These are phyloP conservation scores for Malassezia slooffiae DNA, from an alignment of 1,284 basidiomycete genomes.

Conservation along the genomic window DNA sequence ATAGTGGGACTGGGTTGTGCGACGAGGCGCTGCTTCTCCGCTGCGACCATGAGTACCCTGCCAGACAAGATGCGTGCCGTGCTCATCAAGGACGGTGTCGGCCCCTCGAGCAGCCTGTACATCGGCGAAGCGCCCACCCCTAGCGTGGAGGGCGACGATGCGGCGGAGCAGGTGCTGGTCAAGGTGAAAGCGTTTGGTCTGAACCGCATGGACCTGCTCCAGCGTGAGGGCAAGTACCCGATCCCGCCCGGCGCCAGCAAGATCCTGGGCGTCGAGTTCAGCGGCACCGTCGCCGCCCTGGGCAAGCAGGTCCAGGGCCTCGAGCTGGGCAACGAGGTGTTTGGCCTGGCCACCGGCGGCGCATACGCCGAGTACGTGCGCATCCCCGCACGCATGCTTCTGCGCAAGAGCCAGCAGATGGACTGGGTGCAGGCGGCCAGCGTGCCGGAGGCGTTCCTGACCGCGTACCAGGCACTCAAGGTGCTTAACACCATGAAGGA, in stretches of 20 bases:
- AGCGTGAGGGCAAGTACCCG: slow-evolving; percentile 50
- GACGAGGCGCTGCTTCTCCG: no score
- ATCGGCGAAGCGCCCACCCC: slow-evolving; percentile 60
- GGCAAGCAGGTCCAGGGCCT: slow-evolving; percentile 30
- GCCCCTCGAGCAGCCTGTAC: slow-evolving; percentile 66
- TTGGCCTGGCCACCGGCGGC: slow-evolving; percentile 62
- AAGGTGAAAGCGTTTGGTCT: slow-evolving; percentile 40
- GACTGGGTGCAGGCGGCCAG: slow-evolving; percentile 61
- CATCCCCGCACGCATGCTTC: slow-evolving; percentile 58
- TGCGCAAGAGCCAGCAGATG: slow-evolving; percentile 64
- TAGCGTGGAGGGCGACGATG: slow-evolving; percentile 29
- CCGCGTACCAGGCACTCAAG: slow-evolving; percentile 39
- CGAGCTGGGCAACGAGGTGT: slow-evolving; percentile 65
- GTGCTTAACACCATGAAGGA: slow-evolving; percentile 47
- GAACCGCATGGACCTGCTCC: slow-evolving; percentile 44
- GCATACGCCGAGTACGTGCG: slow-evolving; percentile 83
- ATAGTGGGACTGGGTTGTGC: no score
- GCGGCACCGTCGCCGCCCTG: slow-evolving; percentile 43
- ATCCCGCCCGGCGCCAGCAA: slow-evolving; percentile 63
- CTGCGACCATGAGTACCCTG: no score
- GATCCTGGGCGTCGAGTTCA: slow-evolving; percentile 85
- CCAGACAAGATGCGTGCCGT: slow-evolving; percentile 63
- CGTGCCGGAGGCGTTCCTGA: slow-evolving; percentile 39
- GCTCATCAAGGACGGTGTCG: slow-evolving; percentile 66
- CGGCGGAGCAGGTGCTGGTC: slow-evolving; percentile 60